These are phyloP conservation scores for Huntiella savannae DNA, from an alignment of 2,329 filamentous ascomycete species.

Conservation along the genomic window DNA sequence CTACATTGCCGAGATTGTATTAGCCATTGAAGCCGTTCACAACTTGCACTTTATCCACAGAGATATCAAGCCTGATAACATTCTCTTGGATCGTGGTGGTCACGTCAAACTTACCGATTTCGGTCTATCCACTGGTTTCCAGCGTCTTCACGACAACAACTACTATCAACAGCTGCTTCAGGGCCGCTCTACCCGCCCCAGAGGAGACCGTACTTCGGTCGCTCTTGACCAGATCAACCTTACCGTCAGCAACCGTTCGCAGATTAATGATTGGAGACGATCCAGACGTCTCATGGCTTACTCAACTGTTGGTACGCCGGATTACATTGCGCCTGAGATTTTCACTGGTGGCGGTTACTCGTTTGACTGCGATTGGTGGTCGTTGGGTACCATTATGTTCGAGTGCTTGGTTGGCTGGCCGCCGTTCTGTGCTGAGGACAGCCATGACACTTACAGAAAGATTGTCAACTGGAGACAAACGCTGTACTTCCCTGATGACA, in stretches of 20 bases:
- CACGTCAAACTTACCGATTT: conserved; percentile 72
- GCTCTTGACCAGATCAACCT: conserved; percentile 95
- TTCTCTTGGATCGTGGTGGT: conserved; percentile 54
- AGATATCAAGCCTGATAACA: conserved; percentile 72
- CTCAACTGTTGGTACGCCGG: conserved; percentile 91
- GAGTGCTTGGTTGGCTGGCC: conserved; percentile 70
- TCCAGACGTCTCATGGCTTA: conserved; percentile 68
- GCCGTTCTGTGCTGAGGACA: conserved; percentile 83
- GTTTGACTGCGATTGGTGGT: conserved; percentile 70
- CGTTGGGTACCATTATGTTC: conserved; percentile 68
- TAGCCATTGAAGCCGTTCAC: conserved; percentile 97
- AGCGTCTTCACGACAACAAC: conserved; percentile 58
- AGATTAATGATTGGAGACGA: conserved; percentile 74
- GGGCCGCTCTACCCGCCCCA: conserved; percentile 25
- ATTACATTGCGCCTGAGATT: conserved; percentile 70
- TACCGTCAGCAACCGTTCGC: conserved; percentile 89
- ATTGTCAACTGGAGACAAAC: conserved; percentile 97
- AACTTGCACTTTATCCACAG: conserved; percentile 76
- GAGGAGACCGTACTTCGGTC: conserved; percentile 69
- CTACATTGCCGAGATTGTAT: conserved; percentile 94
- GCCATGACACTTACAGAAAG: conserved; percentile 95
- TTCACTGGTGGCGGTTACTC: conserved; percentile 53
- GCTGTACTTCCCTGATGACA: conserved; percentile 90
- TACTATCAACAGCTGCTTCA: conserved; percentile 62
- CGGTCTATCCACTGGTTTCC: conserved; percentile 61